Conservation (phyloP, 495 filamentous ascomycete genomes). For the Xylaria castorea region DNA sequence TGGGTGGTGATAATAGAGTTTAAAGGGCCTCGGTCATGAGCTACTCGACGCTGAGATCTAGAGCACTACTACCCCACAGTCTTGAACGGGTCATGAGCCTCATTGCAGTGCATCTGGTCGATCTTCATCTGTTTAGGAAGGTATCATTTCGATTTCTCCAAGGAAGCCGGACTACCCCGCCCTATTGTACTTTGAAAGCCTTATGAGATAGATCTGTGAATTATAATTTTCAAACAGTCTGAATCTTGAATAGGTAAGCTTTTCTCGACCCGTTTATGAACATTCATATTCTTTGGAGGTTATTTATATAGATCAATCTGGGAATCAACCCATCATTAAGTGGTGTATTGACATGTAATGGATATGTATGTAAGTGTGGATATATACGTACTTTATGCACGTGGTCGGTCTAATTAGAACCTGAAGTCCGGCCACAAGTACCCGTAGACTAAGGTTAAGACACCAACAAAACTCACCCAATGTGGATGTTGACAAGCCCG, state of each 20-base stretch:
- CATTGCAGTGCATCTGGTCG: conserved; percentile 5
- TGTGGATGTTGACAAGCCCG: background rate
- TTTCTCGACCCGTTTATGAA: background rate
- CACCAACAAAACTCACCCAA: background rate
- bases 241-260: background rate
- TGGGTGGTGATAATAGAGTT: background rate
- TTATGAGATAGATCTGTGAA: background rate
- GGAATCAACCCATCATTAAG: background rate
- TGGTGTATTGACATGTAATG: background rate
- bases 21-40: conserved; percentile 1
- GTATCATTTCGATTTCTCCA: background rate
- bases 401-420: background rate
- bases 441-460: background rate
- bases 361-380: background rate
- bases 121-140: conserved; percentile 19
- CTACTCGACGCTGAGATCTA: conserved; percentile 5
- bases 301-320: background rate
- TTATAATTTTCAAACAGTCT: background rate
- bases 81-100: conserved; percentile 21
- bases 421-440: background rate
- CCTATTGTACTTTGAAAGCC: background rate
- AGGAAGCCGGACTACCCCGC: background rate
- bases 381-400: no score
- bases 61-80: conserved; percentile 16
- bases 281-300: background rate